Percentiles rank a stretch among this genome's conserved stretches.
These are phyloP conservation scores for Biscogniauxia sp. DNA, from an alignment of 2,329 filamentous ascomycete genomes.

Conservation along the genomic window DNA sequence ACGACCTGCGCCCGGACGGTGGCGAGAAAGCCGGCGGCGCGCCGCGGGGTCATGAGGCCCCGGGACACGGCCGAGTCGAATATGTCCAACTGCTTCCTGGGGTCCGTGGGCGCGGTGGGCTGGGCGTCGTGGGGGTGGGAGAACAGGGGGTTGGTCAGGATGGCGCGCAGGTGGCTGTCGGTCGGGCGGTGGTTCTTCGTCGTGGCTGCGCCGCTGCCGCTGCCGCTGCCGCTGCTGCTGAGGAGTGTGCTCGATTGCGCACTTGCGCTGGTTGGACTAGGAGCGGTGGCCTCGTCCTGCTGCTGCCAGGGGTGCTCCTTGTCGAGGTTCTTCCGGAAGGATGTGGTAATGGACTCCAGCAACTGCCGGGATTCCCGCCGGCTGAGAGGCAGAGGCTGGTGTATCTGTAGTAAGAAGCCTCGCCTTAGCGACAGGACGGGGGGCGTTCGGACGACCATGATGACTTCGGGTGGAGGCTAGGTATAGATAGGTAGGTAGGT, in stretches of 20 bases:
- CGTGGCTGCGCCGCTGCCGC: neutral
- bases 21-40: conserved; percentile 53
- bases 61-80: conserved; percentile 55
- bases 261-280: conserved; percentile 10
- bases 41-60: conserved; percentile 54
- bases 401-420: conserved; percentile 42
- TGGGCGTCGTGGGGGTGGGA: conserved; percentile 26
- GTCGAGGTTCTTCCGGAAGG: conserved; percentile 58
- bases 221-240: too few species aligned
- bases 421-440: conserved; percentile 38
- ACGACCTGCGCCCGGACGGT: conserved; percentile 44
- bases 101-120: conserved; percentile 12
- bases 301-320: conserved; percentile 51
- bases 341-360: conserved; percentile 54
- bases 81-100: conserved; percentile 49
- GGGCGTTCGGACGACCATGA: conserved; percentile 34
- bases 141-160: conserved; percentile 58
- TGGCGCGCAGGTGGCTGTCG: conserved; percentile 53
- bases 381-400: conserved; percentile 52
- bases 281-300: conserved; percentile 23
- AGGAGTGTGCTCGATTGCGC: neutral
- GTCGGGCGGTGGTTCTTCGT: conserved; percentile 35
- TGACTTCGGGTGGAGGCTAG: neutral
- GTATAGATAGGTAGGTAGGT: too few species aligned
- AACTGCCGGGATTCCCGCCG: conserved; percentile 52